Base-by-base conservation (phyloP, 345 rosid genomes). In the Citrus unshiu region DNA sequence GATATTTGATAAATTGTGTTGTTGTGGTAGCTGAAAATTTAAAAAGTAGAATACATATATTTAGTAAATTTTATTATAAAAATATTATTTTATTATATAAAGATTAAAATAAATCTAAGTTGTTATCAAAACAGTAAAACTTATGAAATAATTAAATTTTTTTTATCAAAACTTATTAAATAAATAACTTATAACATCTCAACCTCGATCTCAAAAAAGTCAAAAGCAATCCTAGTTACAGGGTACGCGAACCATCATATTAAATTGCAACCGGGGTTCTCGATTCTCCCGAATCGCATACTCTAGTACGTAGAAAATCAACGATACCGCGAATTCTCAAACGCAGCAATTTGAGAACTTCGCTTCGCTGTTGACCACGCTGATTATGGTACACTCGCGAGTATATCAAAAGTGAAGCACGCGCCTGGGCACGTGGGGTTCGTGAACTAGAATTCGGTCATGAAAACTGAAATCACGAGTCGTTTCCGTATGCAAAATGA, bases 321-420 rank as follows among this genome's bases (percentile, higher is more conserved):
- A 70, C 73, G 27, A 12, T 6, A 77, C 61, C 34, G 61, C 76
- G 72, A 80, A 66, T 43, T 43, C 68, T 64, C 56, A 57, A 80
- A 63, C 70, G 21, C 57, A 24, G 51, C 34, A 27, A 21, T 43
- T 18, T 32, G 79, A 43, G 18, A 12, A 12, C 51, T 10, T 3
- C 14, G 51, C 73, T 60, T 59, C 72, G 79, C 37, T 51, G 69
- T 73, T 81, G 82, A 85, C 77, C 74, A 80, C 73, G 70, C 21
- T 35, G 72, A 40, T 65, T 76, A 58, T 9, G 58, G 82, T 80
- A 68, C 68, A 75, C 82, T 30, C 72, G 78, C 70, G 54, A 25
- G 65, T 10, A 21, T 9, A 4, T 65, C 71, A 40, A n/a, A 12
- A 46, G 5, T 12, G 18, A 5, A 29, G 54, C 78, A 75, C 84